Percentiles rank a stretch among this genome's conserved stretches.
These are phyloP conservation scores for Alternaria solani DNA, from an alignment of 2,329 filamentous ascomycete species.

Conservation along the genomic window DNA sequence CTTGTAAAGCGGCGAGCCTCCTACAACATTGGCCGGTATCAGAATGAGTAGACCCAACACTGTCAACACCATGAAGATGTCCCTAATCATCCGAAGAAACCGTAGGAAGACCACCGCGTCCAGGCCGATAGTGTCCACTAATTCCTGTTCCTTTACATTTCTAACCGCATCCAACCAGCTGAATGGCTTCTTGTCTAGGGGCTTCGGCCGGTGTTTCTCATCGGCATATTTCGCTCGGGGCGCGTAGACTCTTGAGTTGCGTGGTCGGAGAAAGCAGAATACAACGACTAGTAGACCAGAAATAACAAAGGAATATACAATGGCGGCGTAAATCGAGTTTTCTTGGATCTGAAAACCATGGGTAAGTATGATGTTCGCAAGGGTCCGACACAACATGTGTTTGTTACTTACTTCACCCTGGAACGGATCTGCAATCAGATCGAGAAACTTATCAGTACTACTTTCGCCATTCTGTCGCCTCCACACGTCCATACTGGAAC, in stretches of 20 bases:
- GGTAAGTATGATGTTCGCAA: background rate
- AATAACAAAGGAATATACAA: conserved; percentile 80
- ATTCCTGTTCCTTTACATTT: conserved; percentile 75
- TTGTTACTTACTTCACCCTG: conserved; percentile 37
- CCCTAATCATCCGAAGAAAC: conserved; percentile 86
- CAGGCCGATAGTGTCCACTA: conserved; percentile 85
- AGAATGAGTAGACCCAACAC: conserved; percentile 78
- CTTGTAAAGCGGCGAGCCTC: conserved; percentile 45
- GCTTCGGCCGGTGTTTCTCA: conserved; percentile 84
- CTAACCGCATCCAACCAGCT: conserved; percentile 83
- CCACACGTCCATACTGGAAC: conserved; percentile 19
- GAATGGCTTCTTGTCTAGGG: conserved; percentile 83
- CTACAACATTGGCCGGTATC: conserved; percentile 76
- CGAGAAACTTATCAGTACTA: conserved; percentile 48
- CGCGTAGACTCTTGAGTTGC: conserved; percentile 90
- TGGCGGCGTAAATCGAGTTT: conserved; percentile 77
- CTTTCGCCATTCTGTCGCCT: conserved; percentile 23
- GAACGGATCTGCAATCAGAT: conserved; percentile 53
- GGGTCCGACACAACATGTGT: background rate
- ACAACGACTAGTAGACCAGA: conserved; percentile 76
- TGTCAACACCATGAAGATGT: conserved; percentile 81
- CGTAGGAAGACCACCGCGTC: conserved; percentile 91
- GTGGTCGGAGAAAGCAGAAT: conserved; percentile 90
- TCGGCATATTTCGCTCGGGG: conserved; percentile 94
- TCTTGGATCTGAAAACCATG: conserved; percentile 58